Base-by-base conservation (phyloP, 2,329 filamentous ascomycete genomes). In the Colletotrichum euphorbiae region DNA sequence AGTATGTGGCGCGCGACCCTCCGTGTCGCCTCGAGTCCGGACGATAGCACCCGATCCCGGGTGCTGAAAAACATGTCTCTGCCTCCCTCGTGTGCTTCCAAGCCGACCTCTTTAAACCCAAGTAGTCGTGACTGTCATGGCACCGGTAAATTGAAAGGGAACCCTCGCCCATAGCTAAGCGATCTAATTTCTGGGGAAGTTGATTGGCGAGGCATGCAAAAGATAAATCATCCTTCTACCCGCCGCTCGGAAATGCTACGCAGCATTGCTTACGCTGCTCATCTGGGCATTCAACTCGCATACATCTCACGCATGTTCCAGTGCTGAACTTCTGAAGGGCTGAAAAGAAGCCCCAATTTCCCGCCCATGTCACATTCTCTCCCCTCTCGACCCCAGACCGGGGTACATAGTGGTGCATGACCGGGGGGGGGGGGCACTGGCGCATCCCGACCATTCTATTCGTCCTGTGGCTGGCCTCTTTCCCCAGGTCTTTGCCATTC, bases 401-500 rank as follows among this genome's bases (percentile, higher is more conserved):
- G 67, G 62, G 43, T 55, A n/a, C n/a, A n/a, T n/a, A 28, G 31
- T 57, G 43, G 36, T 67, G 61, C 61, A 69, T 65, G 67, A 46
- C 51, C 56, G 46, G 67, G n/a, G n/a, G n/a, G n/a, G n/a, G n/a
- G n/a, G 45, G 55, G 15, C 28, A 31, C 54, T 55, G 55, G 55
- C 51, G 67, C 56, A 67, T 69, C 56, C 62, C 62, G 55, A 59
- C 40, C 36, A 56, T 62, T 48, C 42, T 51, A 67, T 69, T 69
- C 62, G 63, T 36, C 19, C 36, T 33, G 28, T 55, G 40, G 2
- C 42, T 48, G 51, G 61, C 55, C 33, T 52, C 28, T 42, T 69
- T 67, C 67, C 67, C 67, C 63, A 69, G 67, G 67, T 67, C 57
- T 69, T 55, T 56, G 64, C 60, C 55, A 60, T 52, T 60, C 57